Percentiles rank a stretch among this genome's conserved stretches.
These are phyloP conservation scores for Suillus occidentalis DNA, from an alignment of 768 basidiomycete genomes.

Conservation along the genomic window DNA sequence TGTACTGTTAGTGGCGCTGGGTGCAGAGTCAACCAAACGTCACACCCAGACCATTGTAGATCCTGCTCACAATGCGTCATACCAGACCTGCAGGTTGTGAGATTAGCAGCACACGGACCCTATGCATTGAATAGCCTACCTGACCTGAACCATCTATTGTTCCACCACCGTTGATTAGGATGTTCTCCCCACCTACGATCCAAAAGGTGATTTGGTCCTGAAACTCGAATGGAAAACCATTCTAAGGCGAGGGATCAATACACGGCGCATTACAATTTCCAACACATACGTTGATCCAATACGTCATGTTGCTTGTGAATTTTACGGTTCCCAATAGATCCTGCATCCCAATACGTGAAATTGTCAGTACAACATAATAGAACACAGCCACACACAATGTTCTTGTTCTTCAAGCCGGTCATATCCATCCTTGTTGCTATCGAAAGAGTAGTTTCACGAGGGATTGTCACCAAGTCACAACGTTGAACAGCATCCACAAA, in stretches of 20 bases:
- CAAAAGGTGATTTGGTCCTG: slow-evolving; percentile 56
- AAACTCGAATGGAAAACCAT: slow-evolving; percentile 53
- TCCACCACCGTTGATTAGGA: slow-evolving; percentile 56
- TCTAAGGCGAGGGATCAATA: slow-evolving; percentile 28
- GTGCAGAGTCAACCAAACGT: background rate
- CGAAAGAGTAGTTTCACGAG: slow-evolving; percentile 46
- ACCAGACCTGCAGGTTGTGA: slow-evolving; percentile 44
- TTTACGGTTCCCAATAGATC: slow-evolving; percentile 50
- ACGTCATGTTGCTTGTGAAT: slow-evolving; percentile 50
- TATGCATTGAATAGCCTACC: slow-evolving; percentile 30
- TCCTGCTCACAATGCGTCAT: slow-evolving; percentile 46
- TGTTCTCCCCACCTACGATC: slow-evolving; percentile 51
- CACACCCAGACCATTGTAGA: slow-evolving; percentile 3
- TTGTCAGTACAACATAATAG: background rate
- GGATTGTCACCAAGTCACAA: slow-evolving; percentile 44
- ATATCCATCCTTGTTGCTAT: slow-evolving; percentile 53
- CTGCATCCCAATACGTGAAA: slow-evolving; percentile 27
- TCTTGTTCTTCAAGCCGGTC: slow-evolving; percentile 50
- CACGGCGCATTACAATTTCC: background rate
- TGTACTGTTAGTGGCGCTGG: slow-evolving; percentile 44
- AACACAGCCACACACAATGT: slow-evolving; percentile 39
- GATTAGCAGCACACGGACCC: background rate
- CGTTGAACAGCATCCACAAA: slow-evolving; percentile 44
- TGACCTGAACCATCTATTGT: slow-evolving; percentile 67
- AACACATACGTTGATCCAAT: slow-evolving; percentile 49